phyloP scores from a whole-genome alignment of 768 basidiomycete genomes.

The Mycena albidolilacea region DNA sequence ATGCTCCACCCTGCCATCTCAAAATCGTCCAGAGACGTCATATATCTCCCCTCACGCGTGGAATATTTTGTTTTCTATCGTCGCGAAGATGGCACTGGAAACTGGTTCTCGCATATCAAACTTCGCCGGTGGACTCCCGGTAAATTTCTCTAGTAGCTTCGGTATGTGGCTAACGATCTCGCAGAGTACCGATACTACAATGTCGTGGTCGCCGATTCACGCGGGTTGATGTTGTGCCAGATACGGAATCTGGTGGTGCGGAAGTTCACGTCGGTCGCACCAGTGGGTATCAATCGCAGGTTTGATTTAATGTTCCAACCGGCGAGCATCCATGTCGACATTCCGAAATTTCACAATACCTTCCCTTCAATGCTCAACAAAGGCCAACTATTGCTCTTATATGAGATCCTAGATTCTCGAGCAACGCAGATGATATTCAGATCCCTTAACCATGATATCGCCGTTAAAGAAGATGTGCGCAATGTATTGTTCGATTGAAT shows the following conservation, averaged over 20 bases:
- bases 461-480: constrained; percentile 1
- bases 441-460: neutral
- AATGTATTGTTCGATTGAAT: neutral
- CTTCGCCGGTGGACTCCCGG: constrained; percentile 19
- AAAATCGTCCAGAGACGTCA: constrained; percentile 5
- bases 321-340: neutral
- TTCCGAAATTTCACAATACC: neutral
- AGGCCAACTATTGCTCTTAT: neutral
- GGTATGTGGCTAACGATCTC: neutral
- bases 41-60: constrained; percentile 18
- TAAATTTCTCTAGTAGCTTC: neutral
- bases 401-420: neutral
- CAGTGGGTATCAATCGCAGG: neutral
- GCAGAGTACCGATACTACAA: constrained; percentile 1
- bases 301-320: constrained; percentile 23
- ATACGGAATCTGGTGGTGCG: neutral
- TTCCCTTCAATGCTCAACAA: neutral
- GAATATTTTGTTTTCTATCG: constrained; percentile 21
- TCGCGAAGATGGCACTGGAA: neutral
- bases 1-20: constrained; percentile 17
- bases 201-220: constrained; percentile 2
- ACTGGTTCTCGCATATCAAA: constrained; percentile 25
- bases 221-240: constrained; percentile 18
- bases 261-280: neutral
- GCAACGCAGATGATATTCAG: too few species aligned